Evolutionary conservation across 2,329 filamentous ascomycete species (phyloP), one percentile per base, ranked within the genome.

Genomic region (Fusarium sp.): DNA sequence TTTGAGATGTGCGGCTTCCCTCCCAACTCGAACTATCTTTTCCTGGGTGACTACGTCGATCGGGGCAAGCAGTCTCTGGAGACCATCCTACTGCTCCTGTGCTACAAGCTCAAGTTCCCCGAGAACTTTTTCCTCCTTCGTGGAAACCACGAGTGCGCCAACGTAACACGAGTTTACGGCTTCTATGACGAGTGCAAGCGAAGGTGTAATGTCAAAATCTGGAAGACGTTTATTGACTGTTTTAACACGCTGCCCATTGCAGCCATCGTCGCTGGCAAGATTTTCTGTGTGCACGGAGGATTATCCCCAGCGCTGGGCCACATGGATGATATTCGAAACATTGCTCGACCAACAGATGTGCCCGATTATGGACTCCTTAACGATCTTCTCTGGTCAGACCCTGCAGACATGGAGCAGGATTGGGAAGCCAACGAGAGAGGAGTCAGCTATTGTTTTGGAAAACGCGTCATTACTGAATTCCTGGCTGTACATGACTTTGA

Each of bases 161-260:
- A 92, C 50, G 96, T 99, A 83, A 99, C 96, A 82, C 92, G 95
- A 75, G 96, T 98, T 78, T 99, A 99, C 77, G 95, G 95, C 57
- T 99, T 99, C 83, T 99, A 99, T 83, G 95, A 99, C 75, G 94
- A 99, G 80, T 99, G 94, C 89, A 99, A 99, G 85, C 90, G 95
- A 75, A 86, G 94, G 70, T 98, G 96, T 83, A 99, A 98, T 81
- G 96, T 98, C 84, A 98, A 98, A 86, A 86, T 98, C 61, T 99
- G 94, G 94, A 99, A 99, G 87, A 98, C 94, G 2, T 98, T 99
- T 77, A 97, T 93, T 66, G 94, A 99, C 78, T 97, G 93, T 85
- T 99, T 99, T 87, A 99, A 99, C 84, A 97, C 93, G 80, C 81
- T 98, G 72, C 94, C 94, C 41, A 98, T 99, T 77, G 95, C 94